Percentiles rank a stretch among this genome's conserved stretches.
Evolutionary conservation across 352 stramenopile species (phyloP).

Genomic region (Thalassiosira livingstoniorum): DNA sequence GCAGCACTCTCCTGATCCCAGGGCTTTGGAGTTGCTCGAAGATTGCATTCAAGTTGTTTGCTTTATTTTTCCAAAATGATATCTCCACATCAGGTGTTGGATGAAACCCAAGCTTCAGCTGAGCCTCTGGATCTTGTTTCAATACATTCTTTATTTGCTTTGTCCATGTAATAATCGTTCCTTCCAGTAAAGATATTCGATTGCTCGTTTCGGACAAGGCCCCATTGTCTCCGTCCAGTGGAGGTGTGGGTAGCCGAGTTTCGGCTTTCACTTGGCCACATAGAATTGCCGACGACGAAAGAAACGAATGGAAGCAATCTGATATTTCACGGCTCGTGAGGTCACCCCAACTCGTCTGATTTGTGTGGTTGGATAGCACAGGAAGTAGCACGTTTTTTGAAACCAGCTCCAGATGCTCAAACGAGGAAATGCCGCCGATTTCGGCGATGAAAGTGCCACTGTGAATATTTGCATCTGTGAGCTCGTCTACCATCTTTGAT

Average conservation of each 20-base stretch:
- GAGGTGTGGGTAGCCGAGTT: slow-evolving; percentile 94
- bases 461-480: slow-evolving; percentile 82
- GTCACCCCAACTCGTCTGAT: slow-evolving; percentile 96
- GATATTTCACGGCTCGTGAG: slow-evolving; percentile 96
- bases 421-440: slow-evolving; percentile 89
- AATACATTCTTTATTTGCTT: slow-evolving; percentile 99
- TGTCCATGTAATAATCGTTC: slow-evolving; percentile 98
- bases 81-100: slow-evolving; percentile 97
- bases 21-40: slow-evolving; percentile 92
- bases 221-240: slow-evolving; percentile 87
- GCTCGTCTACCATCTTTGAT: slow-evolving; percentile 88
- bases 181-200: slow-evolving; percentile 96
- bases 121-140: slow-evolving; percentile 96
- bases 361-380: slow-evolving; percentile 94
- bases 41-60: slow-evolving; percentile 94
- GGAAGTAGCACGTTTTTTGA: slow-evolving; percentile 95
- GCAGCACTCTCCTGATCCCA: slow-evolving; percentile 94
- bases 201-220: slow-evolving; percentile 72
- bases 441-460: slow-evolving; percentile 89
- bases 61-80: slow-evolving; percentile 98
- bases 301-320: slow-evolving; percentile 96
- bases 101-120: slow-evolving; percentile 95
- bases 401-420: slow-evolving; percentile 95
- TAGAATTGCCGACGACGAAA: slow-evolving; percentile 96
- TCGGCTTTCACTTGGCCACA: slow-evolving; percentile 97